Evolutionary conservation across 257 asterid genomes (phyloP).

Genomic region (Nicotiana sylvestris): DNA sequence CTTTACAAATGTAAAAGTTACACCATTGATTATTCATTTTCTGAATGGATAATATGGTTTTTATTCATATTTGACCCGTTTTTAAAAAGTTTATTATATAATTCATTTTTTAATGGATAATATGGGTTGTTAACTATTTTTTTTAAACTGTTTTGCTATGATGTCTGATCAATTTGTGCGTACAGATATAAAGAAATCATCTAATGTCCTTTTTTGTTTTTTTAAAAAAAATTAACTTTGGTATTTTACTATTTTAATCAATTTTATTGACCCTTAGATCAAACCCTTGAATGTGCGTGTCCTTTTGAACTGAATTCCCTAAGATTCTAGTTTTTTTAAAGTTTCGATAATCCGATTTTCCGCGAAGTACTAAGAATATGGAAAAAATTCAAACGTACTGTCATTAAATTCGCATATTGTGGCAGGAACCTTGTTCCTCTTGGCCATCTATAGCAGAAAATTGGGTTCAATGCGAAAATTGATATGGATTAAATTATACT

Average conservation of each 20-base stretch:
- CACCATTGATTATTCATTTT: too few relatives aligned
- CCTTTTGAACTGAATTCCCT: not conserved
- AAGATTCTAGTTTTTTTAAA: not conserved
- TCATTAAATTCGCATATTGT: not conserved
- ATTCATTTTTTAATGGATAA: too few relatives aligned
- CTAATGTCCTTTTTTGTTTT: too few relatives aligned
- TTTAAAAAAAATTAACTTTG: not conserved
- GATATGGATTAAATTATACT: too few relatives aligned
- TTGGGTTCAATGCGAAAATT: too few relatives aligned
- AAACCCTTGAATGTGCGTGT: not conserved
- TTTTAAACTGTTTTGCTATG: too few relatives aligned
- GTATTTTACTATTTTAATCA: not conserved
- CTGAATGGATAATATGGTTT: too few relatives aligned
- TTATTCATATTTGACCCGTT: too few relatives aligned
- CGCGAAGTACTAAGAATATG: not conserved
- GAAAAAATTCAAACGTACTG: not conserved
- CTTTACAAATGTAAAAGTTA: too few relatives aligned
- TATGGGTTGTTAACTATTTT: too few relatives aligned
- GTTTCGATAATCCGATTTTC: not conserved
- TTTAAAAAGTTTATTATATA: too few relatives aligned
- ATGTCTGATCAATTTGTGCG: not conserved
- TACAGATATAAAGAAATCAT: not conserved
- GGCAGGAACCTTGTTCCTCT: not conserved
- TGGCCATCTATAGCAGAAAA: not conserved
- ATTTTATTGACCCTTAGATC: not conserved